These are phyloP conservation scores for Colletotrichum nymphaeae DNA, from an alignment of 2,329 filamentous ascomycete genomes.

Conservation along the genomic window DNA sequence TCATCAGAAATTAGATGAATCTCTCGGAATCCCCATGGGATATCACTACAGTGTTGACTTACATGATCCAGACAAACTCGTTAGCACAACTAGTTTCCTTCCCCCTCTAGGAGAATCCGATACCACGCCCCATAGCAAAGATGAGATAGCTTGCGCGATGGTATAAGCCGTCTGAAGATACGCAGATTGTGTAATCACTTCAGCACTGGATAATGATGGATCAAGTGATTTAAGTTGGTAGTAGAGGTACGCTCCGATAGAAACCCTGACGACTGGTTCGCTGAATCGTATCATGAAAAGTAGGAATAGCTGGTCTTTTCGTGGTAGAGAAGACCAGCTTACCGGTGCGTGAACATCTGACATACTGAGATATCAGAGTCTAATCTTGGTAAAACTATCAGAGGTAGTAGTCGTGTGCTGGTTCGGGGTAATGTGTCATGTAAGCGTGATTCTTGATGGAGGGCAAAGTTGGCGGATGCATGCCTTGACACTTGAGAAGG, in stretches of 20 bases:
- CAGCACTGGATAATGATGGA: constrained; percentile 3
- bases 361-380: background rate
- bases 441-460: background rate
- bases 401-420: background rate
- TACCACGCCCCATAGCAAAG: constrained; percentile 1
- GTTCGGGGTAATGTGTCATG: too few species aligned
- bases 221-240: constrained; percentile 22
- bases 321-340: background rate
- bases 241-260: constrained; percentile 2
- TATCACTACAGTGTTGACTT: background rate
- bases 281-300: background rate
- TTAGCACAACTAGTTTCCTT: constrained; percentile 12
- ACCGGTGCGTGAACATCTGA: background rate
- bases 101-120: constrained; percentile 12
- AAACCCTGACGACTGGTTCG: background rate
- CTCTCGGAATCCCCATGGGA: too few species aligned
- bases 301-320: background rate
- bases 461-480: background rate
- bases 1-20: too few species aligned
- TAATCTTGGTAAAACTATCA: background rate
- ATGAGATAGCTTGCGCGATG: constrained; percentile 12
- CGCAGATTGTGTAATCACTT: constrained; percentile 4
- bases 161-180: constrained; percentile 22
- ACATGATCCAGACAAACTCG: constrained; percentile 6
- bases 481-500: background rate